Base-by-base conservation (phyloP, 768 basidiomycete genomes). In the Harrya chromipes region DNA sequence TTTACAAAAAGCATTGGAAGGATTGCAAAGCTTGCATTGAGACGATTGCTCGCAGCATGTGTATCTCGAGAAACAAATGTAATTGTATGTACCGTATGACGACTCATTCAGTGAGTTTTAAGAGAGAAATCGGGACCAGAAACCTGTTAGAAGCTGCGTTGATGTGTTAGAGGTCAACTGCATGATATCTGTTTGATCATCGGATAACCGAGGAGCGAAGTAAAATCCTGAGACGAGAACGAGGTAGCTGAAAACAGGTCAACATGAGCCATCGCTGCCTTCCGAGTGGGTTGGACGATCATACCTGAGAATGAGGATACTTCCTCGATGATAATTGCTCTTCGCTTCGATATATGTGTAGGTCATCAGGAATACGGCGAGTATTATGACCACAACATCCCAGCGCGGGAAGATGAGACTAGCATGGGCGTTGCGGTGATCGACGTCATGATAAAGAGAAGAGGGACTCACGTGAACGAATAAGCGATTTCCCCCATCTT, bases 271-370 rank as follows among this genome's bases (percentile, higher is more conserved):
- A 20, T 24, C 27, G 49, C 6, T 26, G 20, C 10, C 40, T 29
- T 40, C 8, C 12, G n/a, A 37, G 12, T 26, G 12, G n/a, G 2
- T 17, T 6, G 17, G 19, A 23, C 3, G 5, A 52, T 66, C 6
- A 40, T 58, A 94, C 91, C 94, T 94, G 43, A 98, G 75, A 47
- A 97, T 87, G 40, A 99, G 82, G 51, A 97, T 97, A 58, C 90
- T 93, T 40, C 97, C 97, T 58, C 97, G 84, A 65, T 97, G 93
- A 67, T 99, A 99, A 70, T 98, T 98, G 59, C 89, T 90, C 74
- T 87, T 93, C n/a, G 94, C 94, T 71, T 99, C 97, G 60, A 98
- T 97, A 66, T 97, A 98, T 4, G 94, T 95, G 68, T 99, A 99
- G 0, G 97, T 98, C 78, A 99, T 82, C 55, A 98, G 70, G 78